phyloP scores from a whole-genome alignment of 352 stramenopile species.

The Peronospora destructor region DNA sequence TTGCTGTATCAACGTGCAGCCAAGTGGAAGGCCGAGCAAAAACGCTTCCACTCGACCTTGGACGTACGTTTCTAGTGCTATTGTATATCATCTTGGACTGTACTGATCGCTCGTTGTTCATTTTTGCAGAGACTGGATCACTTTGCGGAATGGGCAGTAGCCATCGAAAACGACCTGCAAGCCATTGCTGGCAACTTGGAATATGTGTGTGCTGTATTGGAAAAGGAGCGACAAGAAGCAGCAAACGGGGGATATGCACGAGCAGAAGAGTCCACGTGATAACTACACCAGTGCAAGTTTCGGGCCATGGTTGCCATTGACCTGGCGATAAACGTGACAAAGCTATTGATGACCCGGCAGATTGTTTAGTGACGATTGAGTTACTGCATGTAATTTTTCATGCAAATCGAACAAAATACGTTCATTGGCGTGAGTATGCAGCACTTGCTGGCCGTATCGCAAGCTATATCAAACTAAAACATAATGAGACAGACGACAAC shows the following conservation, averaged over 20 bases:
- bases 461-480: conserved; percentile 28
- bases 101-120: neutral
- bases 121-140: conserved; percentile 35
- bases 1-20: conserved; percentile 32
- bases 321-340: neutral
- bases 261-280: conserved; percentile 21
- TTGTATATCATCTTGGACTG: neutral
- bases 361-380: neutral
- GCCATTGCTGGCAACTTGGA: conserved; percentile 58
- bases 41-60: conserved; percentile 43
- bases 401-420: conserved; percentile 6
- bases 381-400: conserved; percentile 4
- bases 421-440: neutral
- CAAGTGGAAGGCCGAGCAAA: conserved; percentile 66
- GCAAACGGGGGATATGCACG: conserved; percentile 21
- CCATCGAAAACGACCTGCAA: conserved; percentile 42
- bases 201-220: conserved; percentile 59
- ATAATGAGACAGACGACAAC: conserved; percentile 66
- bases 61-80: conserved; percentile 19
- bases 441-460: too few species aligned
- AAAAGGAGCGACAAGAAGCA: conserved; percentile 36
- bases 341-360: neutral
- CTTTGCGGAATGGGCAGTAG: conserved; percentile 49
- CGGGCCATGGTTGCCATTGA: too few species aligned
- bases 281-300: too few species aligned